Evolutionary conservation across 306 rosid species (phyloP).

Genomic region (Datisca glomerata): DNA sequence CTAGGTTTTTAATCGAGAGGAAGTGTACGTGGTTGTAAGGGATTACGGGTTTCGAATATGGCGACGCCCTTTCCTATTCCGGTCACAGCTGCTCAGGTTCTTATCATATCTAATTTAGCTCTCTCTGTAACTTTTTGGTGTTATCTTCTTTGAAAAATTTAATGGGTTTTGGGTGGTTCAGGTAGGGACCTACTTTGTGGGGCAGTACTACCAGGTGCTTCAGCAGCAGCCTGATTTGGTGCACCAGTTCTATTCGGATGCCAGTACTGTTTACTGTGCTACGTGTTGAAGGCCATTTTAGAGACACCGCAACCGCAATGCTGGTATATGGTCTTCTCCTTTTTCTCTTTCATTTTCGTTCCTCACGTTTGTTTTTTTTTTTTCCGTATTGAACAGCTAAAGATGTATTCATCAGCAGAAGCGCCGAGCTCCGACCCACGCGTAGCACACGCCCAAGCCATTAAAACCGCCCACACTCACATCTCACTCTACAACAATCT

Average conservation of each 20-base stretch:
- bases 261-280: slow-evolving; percentile 87
- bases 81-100: slow-evolving; percentile 88
- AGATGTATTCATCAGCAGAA: not conserved
- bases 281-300: slow-evolving; percentile 57
- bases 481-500: slow-evolving; percentile 37
- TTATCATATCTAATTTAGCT: not conserved
- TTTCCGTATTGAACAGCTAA: not conserved
- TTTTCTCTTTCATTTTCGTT: not conserved
- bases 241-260: slow-evolving; percentile 88
- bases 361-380: not conserved
- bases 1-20: slow-evolving; percentile 25
- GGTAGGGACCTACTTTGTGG: slow-evolving; percentile 96
- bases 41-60: slow-evolving; percentile 59
- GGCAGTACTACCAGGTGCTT: slow-evolving; percentile 92
- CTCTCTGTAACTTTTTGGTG: not conserved
- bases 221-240: slow-evolving; percentile 81
- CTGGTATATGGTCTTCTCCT: slow-evolving; percentile 28
- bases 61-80: slow-evolving; percentile 70
- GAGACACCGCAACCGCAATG: slow-evolving; percentile 78
- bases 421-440: slow-evolving; percentile 43
- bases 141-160: not conserved
- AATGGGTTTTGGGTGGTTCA: slow-evolving; percentile 13
- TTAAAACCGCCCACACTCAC: slow-evolving; percentile 19
- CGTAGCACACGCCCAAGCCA: slow-evolving; percentile 36
- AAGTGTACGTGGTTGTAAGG: slow-evolving; percentile 18